phyloP scores from a whole-genome alignment of 1,284 basidiomycete genomes.

The Microbotryomycetes sp. region DNA sequence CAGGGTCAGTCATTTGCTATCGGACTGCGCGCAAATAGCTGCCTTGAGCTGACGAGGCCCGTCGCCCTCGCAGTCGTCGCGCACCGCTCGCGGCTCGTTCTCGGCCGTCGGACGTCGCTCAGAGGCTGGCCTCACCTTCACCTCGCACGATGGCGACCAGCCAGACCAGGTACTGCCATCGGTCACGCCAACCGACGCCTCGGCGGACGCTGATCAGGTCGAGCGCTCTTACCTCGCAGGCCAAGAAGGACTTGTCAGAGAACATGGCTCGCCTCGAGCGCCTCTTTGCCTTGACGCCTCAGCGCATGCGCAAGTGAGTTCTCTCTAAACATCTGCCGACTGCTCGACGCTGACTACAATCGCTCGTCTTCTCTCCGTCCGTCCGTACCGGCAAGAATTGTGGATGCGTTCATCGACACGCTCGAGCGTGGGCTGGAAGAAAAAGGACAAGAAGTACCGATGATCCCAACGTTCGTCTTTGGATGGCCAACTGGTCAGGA shows the following conservation, averaged over 20 bases:
- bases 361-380: neutral
- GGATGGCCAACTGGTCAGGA: conserved; percentile 92
- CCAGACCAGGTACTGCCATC: neutral
- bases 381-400: conserved; percentile 52
- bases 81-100: conserved; percentile 19
- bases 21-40: neutral
- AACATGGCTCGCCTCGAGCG: conserved; percentile 34
- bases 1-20: neutral
- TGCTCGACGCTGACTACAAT: neutral
- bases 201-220: neutral
- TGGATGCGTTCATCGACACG: conserved; percentile 87
- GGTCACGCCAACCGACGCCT: too few species aligned
- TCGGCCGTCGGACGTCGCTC: conserved; percentile 20
- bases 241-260: conserved; percentile 7
- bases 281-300: conserved; percentile 71
- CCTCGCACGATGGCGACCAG: neutral
- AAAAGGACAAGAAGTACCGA: conserved; percentile 66
- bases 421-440: conserved; percentile 81
- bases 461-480: conserved; percentile 88
- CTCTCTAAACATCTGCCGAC: too few species aligned
- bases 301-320: conserved; percentile 73
- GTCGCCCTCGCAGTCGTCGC: conserved; percentile 1
- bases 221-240: neutral
- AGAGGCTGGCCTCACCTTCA: conserved; percentile 6
- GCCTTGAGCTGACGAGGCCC: conserved; percentile 1